These are phyloP conservation scores for Alternaria brassicicola DNA, from an alignment of 2,329 filamentous ascomycete species.

Conservation along the genomic window DNA sequence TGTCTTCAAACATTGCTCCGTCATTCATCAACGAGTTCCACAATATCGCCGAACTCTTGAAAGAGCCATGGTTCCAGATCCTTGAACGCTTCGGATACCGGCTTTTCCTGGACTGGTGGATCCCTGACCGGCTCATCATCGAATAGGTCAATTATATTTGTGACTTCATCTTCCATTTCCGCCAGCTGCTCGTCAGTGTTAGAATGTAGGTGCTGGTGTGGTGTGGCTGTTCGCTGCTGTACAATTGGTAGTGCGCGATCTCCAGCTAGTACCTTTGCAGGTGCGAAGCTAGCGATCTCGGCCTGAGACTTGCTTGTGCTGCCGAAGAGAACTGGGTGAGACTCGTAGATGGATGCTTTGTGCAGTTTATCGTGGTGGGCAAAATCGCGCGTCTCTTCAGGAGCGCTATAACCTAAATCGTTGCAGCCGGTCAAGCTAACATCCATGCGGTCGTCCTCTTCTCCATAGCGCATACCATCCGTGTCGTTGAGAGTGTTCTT, in stretches of 20 bases:
- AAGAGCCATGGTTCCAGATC: constrained; percentile 49
- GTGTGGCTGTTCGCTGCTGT: not conserved
- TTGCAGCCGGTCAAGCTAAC: not conserved
- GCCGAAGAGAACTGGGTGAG: not conserved
- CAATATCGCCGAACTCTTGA: constrained; percentile 48
- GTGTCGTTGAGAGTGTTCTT: constrained; percentile 1
- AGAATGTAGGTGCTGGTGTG: not conserved
- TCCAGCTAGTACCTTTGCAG: not conserved
- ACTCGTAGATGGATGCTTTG: not conserved
- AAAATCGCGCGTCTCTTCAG: not conserved
- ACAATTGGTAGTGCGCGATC: not conserved
- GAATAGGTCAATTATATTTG: not conserved
- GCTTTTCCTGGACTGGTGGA: constrained; percentile 2
- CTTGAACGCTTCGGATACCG: constrained; percentile 33
- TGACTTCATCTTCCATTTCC: not conserved
- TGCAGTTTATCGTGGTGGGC: too few species aligned
- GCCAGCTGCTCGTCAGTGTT: not conserved
- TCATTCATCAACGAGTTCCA: constrained; percentile 45
- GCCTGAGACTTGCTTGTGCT: not conserved
- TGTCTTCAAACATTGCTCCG: not conserved
- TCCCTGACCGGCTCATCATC: not conserved
- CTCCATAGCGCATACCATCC: constrained; percentile 4
- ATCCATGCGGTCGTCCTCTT: constrained; percentile 11
- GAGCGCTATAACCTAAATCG: not conserved
- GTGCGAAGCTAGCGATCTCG: not conserved